Percentiles rank a stretch among this genome's conserved stretches.
Conservation (phyloP, 2,329 filamentous ascomycete species). For the Fusarium verrucosum region DNA sequence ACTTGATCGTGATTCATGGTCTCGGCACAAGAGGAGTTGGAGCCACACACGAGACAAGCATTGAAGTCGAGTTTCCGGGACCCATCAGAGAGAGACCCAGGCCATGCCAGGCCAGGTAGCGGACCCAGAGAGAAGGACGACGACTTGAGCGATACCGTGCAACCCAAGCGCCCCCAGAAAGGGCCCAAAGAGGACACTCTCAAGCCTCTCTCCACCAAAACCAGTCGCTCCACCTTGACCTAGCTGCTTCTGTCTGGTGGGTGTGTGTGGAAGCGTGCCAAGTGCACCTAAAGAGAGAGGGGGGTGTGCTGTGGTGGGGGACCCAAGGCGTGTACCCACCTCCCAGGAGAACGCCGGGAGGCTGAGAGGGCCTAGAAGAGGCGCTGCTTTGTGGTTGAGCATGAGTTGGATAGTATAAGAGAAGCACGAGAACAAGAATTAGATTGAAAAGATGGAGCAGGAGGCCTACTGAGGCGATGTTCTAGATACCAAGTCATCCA, state of each 20-base stretch:
- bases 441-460: slow-evolving; percentile 10
- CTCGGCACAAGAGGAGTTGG: slow-evolving; percentile 3
- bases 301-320: no score
- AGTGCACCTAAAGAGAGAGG: slow-evolving; percentile 6
- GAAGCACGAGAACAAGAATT: slow-evolving; percentile 13
- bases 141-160: slow-evolving; percentile 16
- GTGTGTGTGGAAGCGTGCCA: slow-evolving; percentile 31
- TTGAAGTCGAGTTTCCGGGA: slow-evolving; percentile 27
- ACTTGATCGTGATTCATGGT: slow-evolving; percentile 34
- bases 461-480: slow-evolving; percentile 18
- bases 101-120: slow-evolving; percentile 35
- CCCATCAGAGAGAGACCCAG: slow-evolving; percentile 35
- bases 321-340: slow-evolving; percentile 29
- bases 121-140: slow-evolving; percentile 36
- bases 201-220: slow-evolving; percentile 31
- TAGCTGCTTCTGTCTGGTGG: slow-evolving; percentile 32
- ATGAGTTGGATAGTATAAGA: slow-evolving; percentile 16
- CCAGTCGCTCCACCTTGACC: slow-evolving; percentile 29
- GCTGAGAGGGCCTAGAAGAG: slow-evolving; percentile 45
- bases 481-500: not conserved
- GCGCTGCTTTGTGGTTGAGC: slow-evolving; percentile 31
- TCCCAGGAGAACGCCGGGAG: slow-evolving; percentile 43
- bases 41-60: slow-evolving; percentile 29
- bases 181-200: slow-evolving; percentile 31
- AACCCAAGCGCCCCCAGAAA: slow-evolving; percentile 28